Evolutionary conservation across 495 filamentous ascomycete species (phyloP).

Genomic region (Hapsidospora chrysogenum): DNA sequence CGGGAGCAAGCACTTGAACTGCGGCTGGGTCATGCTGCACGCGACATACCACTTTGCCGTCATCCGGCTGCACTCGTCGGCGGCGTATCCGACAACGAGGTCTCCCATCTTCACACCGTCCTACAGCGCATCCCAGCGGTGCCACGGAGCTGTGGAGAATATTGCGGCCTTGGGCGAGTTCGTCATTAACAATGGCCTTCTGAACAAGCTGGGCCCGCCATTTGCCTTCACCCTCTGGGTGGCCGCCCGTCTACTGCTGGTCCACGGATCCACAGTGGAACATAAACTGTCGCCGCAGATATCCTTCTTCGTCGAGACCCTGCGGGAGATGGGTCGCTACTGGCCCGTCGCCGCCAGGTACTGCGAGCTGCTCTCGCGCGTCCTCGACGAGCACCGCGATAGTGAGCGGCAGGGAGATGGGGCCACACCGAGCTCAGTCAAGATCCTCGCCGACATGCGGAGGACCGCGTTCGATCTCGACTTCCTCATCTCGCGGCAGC

Average conservation of each 20-base stretch:
- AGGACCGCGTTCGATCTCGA: constrained; percentile 74
- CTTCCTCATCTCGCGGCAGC: constrained; percentile 71
- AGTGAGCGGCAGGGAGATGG: constrained; percentile 57
- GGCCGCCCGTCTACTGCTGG: constrained; percentile 67
- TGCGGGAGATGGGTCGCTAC: constrained; percentile 60
- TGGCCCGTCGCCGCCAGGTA: constrained; percentile 79
- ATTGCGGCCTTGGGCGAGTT: constrained; percentile 60
- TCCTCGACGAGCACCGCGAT: constrained; percentile 69
- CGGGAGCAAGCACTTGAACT: constrained; percentile 48
- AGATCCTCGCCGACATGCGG: constrained; percentile 79
- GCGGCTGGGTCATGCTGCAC: constrained; percentile 82
- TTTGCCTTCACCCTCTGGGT: constrained; percentile 90
- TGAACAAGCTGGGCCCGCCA: constrained; percentile 67
- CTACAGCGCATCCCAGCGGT: constrained; percentile 65
- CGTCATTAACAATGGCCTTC: constrained; percentile 52
- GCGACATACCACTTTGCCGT: constrained; percentile 58
- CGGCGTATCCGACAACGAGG: constrained; percentile 74
- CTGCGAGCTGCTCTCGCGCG: constrained; percentile 59
- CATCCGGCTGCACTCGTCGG: constrained; percentile 81
- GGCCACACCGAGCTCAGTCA: constrained; percentile 64
- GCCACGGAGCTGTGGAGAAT: constrained; percentile 68
- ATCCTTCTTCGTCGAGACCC: constrained; percentile 60
- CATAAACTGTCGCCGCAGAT: constrained; percentile 65
- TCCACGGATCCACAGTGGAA: constrained; percentile 76
- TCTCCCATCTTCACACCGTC: constrained; percentile 77